phyloP scores from a whole-genome alignment of 805 yeast genomes.

The Tetrapisispora fleetii region DNA sequence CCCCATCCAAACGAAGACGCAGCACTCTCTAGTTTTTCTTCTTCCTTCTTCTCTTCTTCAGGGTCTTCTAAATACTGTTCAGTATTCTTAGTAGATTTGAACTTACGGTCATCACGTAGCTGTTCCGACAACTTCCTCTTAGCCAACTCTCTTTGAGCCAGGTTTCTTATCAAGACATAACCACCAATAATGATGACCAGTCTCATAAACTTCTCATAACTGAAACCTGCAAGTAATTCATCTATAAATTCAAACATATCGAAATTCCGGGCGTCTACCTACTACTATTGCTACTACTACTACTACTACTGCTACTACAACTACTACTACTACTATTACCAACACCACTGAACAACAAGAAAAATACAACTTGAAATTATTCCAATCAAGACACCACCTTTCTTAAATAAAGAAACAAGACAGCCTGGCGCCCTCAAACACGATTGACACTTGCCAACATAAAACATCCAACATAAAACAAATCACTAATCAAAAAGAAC shows the following conservation, averaged over 20 bases:
- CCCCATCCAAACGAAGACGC: conserved; percentile 62
- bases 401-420: no score
- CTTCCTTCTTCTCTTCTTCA: conserved; percentile 21
- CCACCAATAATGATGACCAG: conserved; percentile 47
- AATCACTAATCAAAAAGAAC: no score
- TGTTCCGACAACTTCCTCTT: conserved; percentile 45
- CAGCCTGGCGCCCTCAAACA: no score
- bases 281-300: neutral
- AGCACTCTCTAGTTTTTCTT: conserved; percentile 22
- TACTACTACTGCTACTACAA: no score
- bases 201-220: conserved; percentile 14
- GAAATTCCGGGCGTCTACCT: neutral
- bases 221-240: conserved; percentile 5
- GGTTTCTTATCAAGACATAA: conserved; percentile 48
- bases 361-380: no score
- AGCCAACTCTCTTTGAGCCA: conserved; percentile 48
- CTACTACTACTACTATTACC: no score
- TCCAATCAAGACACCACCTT: no score
- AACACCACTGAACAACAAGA: no score
- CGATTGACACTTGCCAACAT: no score
- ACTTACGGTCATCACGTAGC: conserved; percentile 29
- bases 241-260: conserved; percentile 1
- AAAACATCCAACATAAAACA: no score
- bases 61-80: conserved; percentile 31
- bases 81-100: conserved; percentile 24